Evolutionary conservation across 2,329 filamentous ascomycete genomes (phyloP).

Genomic region (Incumbomyces lentus): DNA sequence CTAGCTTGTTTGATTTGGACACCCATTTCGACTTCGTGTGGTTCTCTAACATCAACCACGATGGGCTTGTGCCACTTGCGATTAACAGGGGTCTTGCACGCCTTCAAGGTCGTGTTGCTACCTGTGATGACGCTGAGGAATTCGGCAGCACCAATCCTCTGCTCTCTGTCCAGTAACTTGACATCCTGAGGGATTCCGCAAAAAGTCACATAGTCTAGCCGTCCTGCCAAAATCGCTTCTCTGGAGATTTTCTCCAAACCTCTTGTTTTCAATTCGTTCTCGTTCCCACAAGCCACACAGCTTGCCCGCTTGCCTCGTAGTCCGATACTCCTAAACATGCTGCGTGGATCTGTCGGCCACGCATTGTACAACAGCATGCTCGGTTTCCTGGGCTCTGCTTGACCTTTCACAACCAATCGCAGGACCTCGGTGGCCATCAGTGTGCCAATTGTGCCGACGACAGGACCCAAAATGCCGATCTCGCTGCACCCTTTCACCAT

Average conservation of each 20-base stretch:
- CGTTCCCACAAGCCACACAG: slow-evolving; percentile 66
- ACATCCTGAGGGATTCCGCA: slow-evolving; percentile 57
- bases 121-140: slow-evolving; percentile 38
- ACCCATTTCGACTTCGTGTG: slow-evolving; percentile 74
- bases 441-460: slow-evolving; percentile 87
- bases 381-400: slow-evolving; percentile 20
- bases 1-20: slow-evolving; percentile 59
- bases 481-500: slow-evolving; percentile 82
- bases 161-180: slow-evolving; percentile 47
- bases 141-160: slow-evolving; percentile 56
- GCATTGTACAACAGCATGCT: slow-evolving; percentile 47
- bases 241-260: slow-evolving; percentile 51
- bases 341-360: slow-evolving; percentile 30
- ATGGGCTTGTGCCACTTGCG: slow-evolving; percentile 33
- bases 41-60: slow-evolving; percentile 74
- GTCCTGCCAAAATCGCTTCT: slow-evolving; percentile 52
- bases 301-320: slow-evolving; percentile 58
- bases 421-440: slow-evolving; percentile 83
- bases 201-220: slow-evolving; percentile 75
- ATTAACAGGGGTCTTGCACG: background rate
- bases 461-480: slow-evolving; percentile 82
- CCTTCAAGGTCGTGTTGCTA: slow-evolving; percentile 5
- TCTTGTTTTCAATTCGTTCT: slow-evolving; percentile 52
- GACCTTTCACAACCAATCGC: slow-evolving; percentile 54
- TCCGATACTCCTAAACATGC: slow-evolving; percentile 62